Conservation (phyloP, 768 basidiomycete genomes). For the Udeniomyces megalosporus region DNA sequence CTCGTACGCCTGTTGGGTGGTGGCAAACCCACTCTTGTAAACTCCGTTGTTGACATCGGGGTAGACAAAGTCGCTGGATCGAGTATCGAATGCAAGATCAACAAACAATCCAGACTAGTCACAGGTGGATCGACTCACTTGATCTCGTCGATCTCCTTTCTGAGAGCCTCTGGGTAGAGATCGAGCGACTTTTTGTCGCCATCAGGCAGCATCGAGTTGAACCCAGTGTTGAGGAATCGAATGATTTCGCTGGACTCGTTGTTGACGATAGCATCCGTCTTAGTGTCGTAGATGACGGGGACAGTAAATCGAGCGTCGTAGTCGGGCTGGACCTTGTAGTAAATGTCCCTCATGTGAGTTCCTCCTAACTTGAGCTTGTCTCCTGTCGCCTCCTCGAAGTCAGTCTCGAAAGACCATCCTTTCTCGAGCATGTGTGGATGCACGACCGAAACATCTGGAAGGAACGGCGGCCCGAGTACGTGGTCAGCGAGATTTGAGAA, state of each 20-base stretch:
- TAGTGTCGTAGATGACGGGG: constrained; percentile 86
- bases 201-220: constrained; percentile 51
- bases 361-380: constrained; percentile 49
- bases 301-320: constrained; percentile 40
- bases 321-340: constrained; percentile 43
- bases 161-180: constrained; percentile 58
- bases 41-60: background rate
- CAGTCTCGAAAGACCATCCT: constrained; percentile 73
- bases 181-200: constrained; percentile 46
- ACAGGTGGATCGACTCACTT: constrained; percentile 68
- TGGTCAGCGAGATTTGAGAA: background rate
- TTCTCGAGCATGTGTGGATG: constrained; percentile 68
- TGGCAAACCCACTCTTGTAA: constrained; percentile 79
- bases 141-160: constrained; percentile 66
- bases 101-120: too few species aligned
- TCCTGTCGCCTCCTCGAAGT: constrained; percentile 47
- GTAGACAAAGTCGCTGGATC: too few species aligned
- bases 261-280: constrained; percentile 71
- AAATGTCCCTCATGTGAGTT: constrained; percentile 66
- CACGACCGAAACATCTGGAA: constrained; percentile 55
- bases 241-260: constrained; percentile 86
- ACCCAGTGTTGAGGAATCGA: constrained; percentile 73
- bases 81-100: too few species aligned
- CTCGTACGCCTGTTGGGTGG: constrained; percentile 62
- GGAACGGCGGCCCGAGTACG: background rate